These are phyloP conservation scores for Penicillium cinerascens DNA, from an alignment of 495 filamentous ascomycete species.

Conservation along the genomic window DNA sequence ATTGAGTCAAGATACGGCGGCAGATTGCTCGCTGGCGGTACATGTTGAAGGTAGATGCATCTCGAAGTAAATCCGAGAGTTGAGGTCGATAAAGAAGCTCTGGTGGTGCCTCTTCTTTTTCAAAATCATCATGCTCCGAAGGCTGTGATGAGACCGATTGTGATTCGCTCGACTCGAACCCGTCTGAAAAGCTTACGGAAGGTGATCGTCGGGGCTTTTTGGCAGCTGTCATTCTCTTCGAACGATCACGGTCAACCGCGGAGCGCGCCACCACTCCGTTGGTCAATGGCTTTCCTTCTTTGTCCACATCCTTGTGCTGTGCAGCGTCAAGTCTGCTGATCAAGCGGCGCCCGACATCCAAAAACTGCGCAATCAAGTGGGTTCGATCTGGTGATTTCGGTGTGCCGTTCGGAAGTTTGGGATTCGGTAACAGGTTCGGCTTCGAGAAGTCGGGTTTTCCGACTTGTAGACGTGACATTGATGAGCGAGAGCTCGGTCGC, in stretches of 20 bases:
- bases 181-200: conserved; percentile 25
- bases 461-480: conserved; percentile 43
- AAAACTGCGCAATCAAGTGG: conserved; percentile 42
- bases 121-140: conserved; percentile 26
- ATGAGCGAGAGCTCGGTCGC: conserved; percentile 45
- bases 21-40: conserved; percentile 47
- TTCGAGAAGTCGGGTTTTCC: conserved; percentile 36
- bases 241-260: conserved; percentile 38
- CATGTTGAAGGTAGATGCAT: conserved; percentile 58
- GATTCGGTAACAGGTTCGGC: conserved; percentile 31
- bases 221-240: conserved; percentile 28
- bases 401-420: conserved; percentile 3
- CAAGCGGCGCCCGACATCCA: conserved; percentile 42
- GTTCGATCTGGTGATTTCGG: conserved; percentile 40
- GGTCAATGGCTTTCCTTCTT: conserved; percentile 16
- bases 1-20: conserved; percentile 47
- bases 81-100: conserved; percentile 51
- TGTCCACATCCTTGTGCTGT: conserved; percentile 21
- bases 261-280: conserved; percentile 31
- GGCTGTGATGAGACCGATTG: conserved; percentile 24
- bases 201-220: conserved; percentile 16
- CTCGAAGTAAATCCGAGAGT: conserved; percentile 52
- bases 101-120: conserved; percentile 27
- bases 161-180: conserved; percentile 22
- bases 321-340: conserved; percentile 33